phyloP scores from a whole-genome alignment of 306 rosid genomes.

The Cicer yamashitae region DNA sequence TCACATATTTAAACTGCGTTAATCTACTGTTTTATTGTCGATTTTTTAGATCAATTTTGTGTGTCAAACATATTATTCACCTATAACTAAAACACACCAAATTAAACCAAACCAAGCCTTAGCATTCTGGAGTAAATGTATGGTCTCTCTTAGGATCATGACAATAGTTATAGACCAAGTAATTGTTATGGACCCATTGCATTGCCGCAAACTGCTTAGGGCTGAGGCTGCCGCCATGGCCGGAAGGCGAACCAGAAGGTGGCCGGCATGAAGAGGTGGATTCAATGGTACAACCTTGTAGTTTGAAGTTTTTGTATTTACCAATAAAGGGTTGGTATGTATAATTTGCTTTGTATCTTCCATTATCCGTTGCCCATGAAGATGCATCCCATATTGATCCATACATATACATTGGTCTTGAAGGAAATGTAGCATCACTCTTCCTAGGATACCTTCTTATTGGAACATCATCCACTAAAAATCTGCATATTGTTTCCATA shows the following conservation, averaged over 20 bases:
- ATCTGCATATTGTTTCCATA: constrained; percentile 49
- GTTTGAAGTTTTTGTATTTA: constrained; percentile 69
- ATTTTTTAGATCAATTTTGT: no score
- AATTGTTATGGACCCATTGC: constrained; percentile 77
- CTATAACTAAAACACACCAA: constrained; percentile 13
- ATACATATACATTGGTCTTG: constrained; percentile 78
- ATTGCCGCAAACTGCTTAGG: constrained; percentile 60
- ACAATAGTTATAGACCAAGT: constrained; percentile 81
- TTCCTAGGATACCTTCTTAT: constrained; percentile 73
- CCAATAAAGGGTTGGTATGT: constrained; percentile 79
- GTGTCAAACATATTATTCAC: no score
- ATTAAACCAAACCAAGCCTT: constrained; percentile 23
- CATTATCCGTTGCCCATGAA: constrained; percentile 88
- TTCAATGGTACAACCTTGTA: constrained; percentile 55
- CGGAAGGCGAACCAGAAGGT: constrained; percentile 51
- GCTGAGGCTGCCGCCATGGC: constrained; percentile 51
- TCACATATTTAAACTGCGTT: no score
- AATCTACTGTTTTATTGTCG: no score
- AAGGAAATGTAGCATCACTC: constrained; percentile 79
- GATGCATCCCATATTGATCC: constrained; percentile 99
- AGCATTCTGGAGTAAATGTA: constrained; percentile 78
- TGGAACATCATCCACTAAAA: constrained; percentile 88
- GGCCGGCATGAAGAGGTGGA: constrained; percentile 57
- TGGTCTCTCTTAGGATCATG: constrained; percentile 79
- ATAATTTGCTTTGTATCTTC: constrained; percentile 89